Percentiles rank a stretch among this genome's conserved stretches.
Evolutionary conservation across 2,329 filamentous ascomycete genomes (phyloP).

Genomic region (Aspergillus pseudoviridinutans): DNA sequence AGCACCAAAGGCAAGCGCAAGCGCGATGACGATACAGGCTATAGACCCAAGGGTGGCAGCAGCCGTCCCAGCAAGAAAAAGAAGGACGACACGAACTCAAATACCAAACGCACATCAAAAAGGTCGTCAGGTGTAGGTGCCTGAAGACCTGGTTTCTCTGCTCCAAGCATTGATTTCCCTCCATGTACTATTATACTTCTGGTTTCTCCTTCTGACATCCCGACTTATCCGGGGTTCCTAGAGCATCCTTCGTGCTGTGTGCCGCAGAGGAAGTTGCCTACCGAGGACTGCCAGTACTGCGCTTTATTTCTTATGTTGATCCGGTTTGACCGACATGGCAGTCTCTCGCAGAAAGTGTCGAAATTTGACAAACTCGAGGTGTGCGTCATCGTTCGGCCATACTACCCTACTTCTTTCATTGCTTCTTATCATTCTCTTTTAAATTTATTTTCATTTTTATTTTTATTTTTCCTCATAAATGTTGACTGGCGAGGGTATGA

Average conservation of each 20-base stretch:
- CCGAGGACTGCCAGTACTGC: background rate
- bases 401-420: background rate
- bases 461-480: background rate
- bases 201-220: background rate
- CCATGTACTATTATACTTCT: conserved; percentile 11
- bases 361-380: background rate
- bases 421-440: background rate
- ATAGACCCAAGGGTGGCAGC: conserved; percentile 45
- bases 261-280: background rate
- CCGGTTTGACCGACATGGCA: background rate
- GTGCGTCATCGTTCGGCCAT: background rate
- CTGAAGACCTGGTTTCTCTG: conserved; percentile 3
- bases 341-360: background rate
- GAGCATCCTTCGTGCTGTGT: too few relatives aligned
- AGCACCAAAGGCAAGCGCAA: conserved; percentile 43
- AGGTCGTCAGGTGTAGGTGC: conserved; percentile 25
- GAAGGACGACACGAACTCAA: conserved; percentile 37
- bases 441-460: background rate
- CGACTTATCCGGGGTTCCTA: background rate
- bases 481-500: background rate
- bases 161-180: background rate
- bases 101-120: conserved; percentile 29
- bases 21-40: conserved; percentile 45
- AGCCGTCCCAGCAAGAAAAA: conserved; percentile 36
- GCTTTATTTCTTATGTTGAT: background rate